Percentiles rank a stretch among this genome's conserved stretches.
These are phyloP conservation scores for Echites panduratus DNA, from an alignment of 257 asterid species.

Conservation along the genomic window DNA sequence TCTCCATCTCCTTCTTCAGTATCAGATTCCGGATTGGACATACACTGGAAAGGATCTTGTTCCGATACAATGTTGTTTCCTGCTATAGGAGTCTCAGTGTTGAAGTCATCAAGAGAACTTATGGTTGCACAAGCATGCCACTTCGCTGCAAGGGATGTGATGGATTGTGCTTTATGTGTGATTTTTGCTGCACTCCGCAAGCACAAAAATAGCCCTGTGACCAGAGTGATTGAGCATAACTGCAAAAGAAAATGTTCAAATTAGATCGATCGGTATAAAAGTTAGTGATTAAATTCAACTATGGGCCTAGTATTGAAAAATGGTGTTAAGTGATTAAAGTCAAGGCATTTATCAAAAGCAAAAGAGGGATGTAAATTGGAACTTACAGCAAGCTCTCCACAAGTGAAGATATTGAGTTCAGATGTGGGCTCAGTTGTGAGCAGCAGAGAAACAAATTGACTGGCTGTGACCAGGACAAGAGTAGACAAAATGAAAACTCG, in stretches of 20 bases:
- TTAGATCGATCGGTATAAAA: too few species aligned
- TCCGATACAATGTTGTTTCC: conserved; percentile 31
- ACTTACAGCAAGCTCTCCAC: conserved; percentile 80
- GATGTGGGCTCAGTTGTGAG: conserved; percentile 53
- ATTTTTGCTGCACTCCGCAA: conserved; percentile 88
- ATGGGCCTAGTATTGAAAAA: too few species aligned
- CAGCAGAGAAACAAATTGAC: conserved; percentile 72
- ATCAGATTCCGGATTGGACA: conserved; percentile 42
- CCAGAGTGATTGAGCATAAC: conserved; percentile 74
- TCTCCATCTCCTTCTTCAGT: conserved; percentile 87
- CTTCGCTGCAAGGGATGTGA: conserved; percentile 76
- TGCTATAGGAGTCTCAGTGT: conserved; percentile 34
- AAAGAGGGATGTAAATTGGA: conserved; percentile 9
- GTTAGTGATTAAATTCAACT: too few species aligned
- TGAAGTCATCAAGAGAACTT: conserved; percentile 42
- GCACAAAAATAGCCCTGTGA: conserved; percentile 79
- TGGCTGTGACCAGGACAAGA: conserved; percentile 60
- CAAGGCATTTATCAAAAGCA: background rate
- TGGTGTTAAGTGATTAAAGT: too few species aligned
- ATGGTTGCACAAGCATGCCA: conserved; percentile 92
- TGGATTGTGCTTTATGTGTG: conserved; percentile 76
- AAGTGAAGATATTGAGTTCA: conserved; percentile 40
- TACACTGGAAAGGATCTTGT: conserved; percentile 15
- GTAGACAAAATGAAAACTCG: conserved; percentile 63
- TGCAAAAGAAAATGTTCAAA: conserved; percentile 22